Evolutionary conservation across 169 alveolate genomes (phyloP).

Genomic region (Haemoproteus tartakovskyi): DNA sequence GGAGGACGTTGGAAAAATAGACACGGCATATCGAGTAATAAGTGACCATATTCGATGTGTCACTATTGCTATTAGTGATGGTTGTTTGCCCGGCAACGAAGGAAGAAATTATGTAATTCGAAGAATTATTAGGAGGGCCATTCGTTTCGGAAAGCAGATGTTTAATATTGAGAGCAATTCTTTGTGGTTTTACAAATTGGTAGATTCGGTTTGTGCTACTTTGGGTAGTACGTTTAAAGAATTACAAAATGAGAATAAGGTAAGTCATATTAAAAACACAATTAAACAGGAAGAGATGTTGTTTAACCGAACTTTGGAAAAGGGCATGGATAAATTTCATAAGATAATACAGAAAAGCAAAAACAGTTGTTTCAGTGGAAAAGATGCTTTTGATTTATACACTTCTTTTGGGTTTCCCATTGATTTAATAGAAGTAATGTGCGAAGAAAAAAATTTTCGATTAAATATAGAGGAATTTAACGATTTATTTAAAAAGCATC

Average conservation of each 20-base stretch:
- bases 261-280: slow-evolving; percentile 77
- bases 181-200: slow-evolving; percentile 85
- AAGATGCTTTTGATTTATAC: slow-evolving; percentile 86
- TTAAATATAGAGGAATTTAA: slow-evolving; percentile 84
- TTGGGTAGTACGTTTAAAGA: slow-evolving; percentile 82
- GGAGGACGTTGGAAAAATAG: slow-evolving; percentile 81
- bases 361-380: slow-evolving; percentile 69
- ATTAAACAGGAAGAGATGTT: slow-evolving; percentile 86
- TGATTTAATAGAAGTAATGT: slow-evolving; percentile 91
- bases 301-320: slow-evolving; percentile 84
- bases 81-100: slow-evolving; percentile 90
- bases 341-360: slow-evolving; percentile 61
- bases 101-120: slow-evolving; percentile 91
- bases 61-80: slow-evolving; percentile 90
- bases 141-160: slow-evolving; percentile 84
- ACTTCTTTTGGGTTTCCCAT: slow-evolving; percentile 92
- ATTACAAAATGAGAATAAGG: slow-evolving; percentile 79
- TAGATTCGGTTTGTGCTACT: slow-evolving; percentile 78
- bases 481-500: slow-evolving; percentile 78
- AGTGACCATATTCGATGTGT: slow-evolving; percentile 92
- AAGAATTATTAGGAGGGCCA: slow-evolving; percentile 90
- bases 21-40: slow-evolving; percentile 91
- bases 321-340: slow-evolving; percentile 81
- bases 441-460: slow-evolving; percentile 82
- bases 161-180: slow-evolving; percentile 73